Conservation (phyloP, 208 protist species). For the Endotrypanum monterogeii region DNA sequence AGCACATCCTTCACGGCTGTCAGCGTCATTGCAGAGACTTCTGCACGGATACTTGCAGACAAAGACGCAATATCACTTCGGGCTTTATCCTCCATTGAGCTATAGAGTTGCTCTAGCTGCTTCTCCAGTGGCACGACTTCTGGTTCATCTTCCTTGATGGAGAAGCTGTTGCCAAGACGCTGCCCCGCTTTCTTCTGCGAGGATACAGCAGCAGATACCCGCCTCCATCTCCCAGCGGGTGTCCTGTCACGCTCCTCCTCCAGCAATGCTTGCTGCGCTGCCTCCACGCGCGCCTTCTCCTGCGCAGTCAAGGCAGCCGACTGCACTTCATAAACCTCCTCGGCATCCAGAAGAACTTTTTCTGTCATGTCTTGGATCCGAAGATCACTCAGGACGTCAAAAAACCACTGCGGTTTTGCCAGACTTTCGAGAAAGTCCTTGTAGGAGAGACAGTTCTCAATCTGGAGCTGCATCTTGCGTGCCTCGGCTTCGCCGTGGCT, state of each 20-base stretch:
- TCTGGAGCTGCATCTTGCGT: conserved; percentile 87
- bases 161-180: not conserved
- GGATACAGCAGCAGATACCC: not conserved
- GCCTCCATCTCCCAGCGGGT: not conserved
- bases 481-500: conserved; percentile 88
- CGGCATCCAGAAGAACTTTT: conserved; percentile 59
- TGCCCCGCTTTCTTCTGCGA: not conserved
- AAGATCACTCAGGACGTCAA: conserved; percentile 73
- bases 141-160: conserved; percentile 22
- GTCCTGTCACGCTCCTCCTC: not conserved
- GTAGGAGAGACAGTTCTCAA: conserved; percentile 92
- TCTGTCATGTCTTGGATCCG: conserved; percentile 63
- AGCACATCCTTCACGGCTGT: conserved; percentile 59
- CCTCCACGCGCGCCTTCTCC: conserved; percentile 15
- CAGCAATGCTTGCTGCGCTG: not conserved
- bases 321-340: conserved; percentile 46
- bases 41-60: conserved; percentile 38
- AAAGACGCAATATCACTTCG: conserved; percentile 43
- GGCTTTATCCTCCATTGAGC: conserved; percentile 50
- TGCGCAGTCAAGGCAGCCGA: conserved; percentile 25
- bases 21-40: conserved; percentile 59
- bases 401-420: conserved; percentile 84
- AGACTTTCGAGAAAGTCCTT: conserved; percentile 94
- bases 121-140: conserved; percentile 53
- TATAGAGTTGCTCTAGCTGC: conserved; percentile 59